A percentile compares a stretch with the other conserved stretches of the same genome.
phyloP scores from a whole-genome alignment of 495 filamentous ascomycete species.

The Aspergillus baeticus region DNA sequence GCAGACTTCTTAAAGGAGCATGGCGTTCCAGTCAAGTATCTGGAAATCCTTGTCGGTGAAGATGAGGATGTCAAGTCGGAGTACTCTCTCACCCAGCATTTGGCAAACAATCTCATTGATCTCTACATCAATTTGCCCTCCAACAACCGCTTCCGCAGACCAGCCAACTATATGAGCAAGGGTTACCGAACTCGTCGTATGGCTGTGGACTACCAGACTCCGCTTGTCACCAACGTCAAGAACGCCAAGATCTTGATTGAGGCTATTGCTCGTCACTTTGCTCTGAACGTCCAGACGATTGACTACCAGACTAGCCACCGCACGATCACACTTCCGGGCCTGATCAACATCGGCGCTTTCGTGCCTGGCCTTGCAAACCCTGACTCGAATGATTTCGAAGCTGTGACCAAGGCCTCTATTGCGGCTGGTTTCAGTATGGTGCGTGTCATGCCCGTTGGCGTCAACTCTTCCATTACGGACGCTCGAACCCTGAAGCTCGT shows the following conservation, averaged over 20 bases:
- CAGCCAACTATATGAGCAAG: slow-evolving; percentile 97
- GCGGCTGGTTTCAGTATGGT: slow-evolving; percentile 82
- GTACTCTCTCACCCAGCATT: slow-evolving; percentile 91
- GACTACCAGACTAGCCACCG: slow-evolving; percentile 90
- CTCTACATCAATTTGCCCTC: slow-evolving; percentile 98
- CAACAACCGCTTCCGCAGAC: slow-evolving; percentile 92
- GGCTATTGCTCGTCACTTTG: slow-evolving; percentile 84
- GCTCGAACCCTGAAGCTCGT: slow-evolving; percentile 69
- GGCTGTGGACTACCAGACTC: slow-evolving; percentile 98
- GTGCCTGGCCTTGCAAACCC: slow-evolving; percentile 68
- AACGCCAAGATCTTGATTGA: slow-evolving; percentile 97
- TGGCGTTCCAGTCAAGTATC: slow-evolving; percentile 82
- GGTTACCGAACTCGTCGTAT: slow-evolving; percentile 94
- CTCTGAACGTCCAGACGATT: slow-evolving; percentile 73
- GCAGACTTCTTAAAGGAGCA: slow-evolving; percentile 94
- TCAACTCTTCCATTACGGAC: slow-evolving; percentile 71
- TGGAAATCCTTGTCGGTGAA: slow-evolving; percentile 74
- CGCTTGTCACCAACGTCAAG: slow-evolving; percentile 97
- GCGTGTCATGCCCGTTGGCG: slow-evolving; percentile 74
- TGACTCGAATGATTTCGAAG: slow-evolving; percentile 67
- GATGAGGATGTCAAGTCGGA: slow-evolving; percentile 86
- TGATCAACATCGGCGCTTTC: slow-evolving; percentile 79
- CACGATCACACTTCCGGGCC: slow-evolving; percentile 69
- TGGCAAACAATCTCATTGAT: slow-evolving; percentile 96
- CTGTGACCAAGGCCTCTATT: slow-evolving; percentile 71